Evolutionary conservation across 1,139 yeast genomes (phyloP), one percentile per base, ranked within the genome.

Genomic region (Blastobotrys raffinosifermentans): DNA sequence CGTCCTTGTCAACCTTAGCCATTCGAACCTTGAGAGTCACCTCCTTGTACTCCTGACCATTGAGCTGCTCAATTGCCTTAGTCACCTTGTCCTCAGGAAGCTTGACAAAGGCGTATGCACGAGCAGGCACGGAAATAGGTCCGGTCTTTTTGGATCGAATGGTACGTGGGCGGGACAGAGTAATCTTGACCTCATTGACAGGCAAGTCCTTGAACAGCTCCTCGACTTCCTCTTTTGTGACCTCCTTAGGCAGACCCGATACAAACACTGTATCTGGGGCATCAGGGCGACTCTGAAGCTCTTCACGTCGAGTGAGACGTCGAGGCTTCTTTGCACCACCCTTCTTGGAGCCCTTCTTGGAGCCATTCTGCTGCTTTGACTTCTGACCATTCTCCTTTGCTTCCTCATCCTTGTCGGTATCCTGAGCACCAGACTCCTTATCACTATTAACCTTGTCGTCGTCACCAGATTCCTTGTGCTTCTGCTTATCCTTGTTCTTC

Each of bases 241-340:
- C 47, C 15, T 49, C 56, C 19, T 51, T 59, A 26, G 72, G 67
- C 37, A 78, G 60, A 25, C 66, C 69, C 4, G 70, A 62, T 32
- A 79, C 69, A 49, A 69, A 77, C 11, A 80, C 60, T 1, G 82
- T 74, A 45, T 73, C 73, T 4, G 57, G 51, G 1, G 81, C 70
- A 22, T 53, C 57, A 6, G 48, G 44, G 19, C 46, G 35, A 11
- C n/a, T 23, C 19, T 11, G 16, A 33, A 21, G 4, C 33, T n/a
- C 21, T 17, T 4, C 27, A 9, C 27, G 38, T 13, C 4, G 32
- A 4, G 14, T 20, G 16, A n/a, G 22, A 30, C 32, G 32, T 14
- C 7, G n/a, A 10, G 26, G 19, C 26, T 15, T 13, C 20, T 39
- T 29, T 34, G 41, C 38, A 29, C 27, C 32, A 32, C 15, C 31